Evolutionary conservation across 306 rosid genomes (phyloP).

Genomic region (Glycine soja): DNA sequence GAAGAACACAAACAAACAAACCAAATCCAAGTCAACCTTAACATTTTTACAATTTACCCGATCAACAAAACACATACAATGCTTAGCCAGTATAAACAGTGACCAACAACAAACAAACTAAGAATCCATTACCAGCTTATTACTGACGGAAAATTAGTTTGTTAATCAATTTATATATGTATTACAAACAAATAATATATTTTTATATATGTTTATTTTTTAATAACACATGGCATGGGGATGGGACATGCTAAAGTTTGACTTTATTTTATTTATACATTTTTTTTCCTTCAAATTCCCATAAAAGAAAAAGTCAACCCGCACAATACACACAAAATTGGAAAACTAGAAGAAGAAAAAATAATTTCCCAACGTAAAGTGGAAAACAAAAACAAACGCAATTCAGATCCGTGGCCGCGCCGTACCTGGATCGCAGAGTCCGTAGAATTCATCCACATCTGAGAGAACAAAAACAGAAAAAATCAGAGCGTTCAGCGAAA

Average conservation of each 20-base stretch:
- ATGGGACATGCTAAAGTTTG: slow-evolving; percentile 42
- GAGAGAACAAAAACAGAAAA: slow-evolving; percentile 8
- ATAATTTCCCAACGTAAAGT: too few relatives aligned
- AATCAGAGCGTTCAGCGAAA: not conserved
- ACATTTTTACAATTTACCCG: not conserved
- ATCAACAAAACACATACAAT: not conserved
- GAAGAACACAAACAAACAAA: not conserved
- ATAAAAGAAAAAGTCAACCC: slow-evolving; percentile 25
- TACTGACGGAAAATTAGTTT: not conserved
- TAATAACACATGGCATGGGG: not conserved
- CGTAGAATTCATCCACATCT: slow-evolving; percentile 95
- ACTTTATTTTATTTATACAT: slow-evolving; percentile 18
- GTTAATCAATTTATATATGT: slow-evolving; percentile 6
- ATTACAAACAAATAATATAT: not conserved
- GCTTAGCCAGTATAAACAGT: not conserved
- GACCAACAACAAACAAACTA: too few relatives aligned
- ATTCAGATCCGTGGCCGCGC: slow-evolving; percentile 52
- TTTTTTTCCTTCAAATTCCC: not conserved
- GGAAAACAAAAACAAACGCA: not conserved
- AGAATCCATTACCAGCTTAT: too few relatives aligned
- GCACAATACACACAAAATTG: slow-evolving; percentile 31
- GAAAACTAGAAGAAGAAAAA: not conserved
- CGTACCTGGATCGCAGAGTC: slow-evolving; percentile 92
- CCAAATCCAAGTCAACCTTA: slow-evolving; percentile 3
- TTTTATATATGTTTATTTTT: not conserved